Evolutionary conservation across 2,329 filamentous ascomycete genomes (phyloP).

Genomic region (Ceratocystis cacaofunesta): DNA sequence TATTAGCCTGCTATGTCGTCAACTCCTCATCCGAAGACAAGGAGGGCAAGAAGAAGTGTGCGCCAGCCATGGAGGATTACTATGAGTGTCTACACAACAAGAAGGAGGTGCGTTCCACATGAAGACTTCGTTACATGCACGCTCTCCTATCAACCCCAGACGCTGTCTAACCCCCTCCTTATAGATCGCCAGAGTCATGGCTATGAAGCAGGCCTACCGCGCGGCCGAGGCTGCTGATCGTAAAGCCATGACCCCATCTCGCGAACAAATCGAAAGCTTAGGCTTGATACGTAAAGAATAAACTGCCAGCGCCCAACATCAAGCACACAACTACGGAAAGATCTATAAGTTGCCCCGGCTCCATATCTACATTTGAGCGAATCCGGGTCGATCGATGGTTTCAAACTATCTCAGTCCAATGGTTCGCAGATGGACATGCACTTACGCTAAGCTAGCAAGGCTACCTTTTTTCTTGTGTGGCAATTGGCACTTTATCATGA

Average conservation of each 20-base stretch:
- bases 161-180: background rate
- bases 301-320: constrained; percentile 32
- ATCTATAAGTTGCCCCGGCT: background rate
- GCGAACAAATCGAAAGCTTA: constrained; percentile 78
- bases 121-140: too few relatives aligned
- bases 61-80: constrained; percentile 80
- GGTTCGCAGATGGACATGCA: too few relatives aligned
- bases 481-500: constrained; percentile 2
- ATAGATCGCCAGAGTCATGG: constrained; percentile 62
- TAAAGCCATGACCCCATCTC: constrained; percentile 62
- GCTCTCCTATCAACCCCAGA: background rate
- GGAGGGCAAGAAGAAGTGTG: constrained; percentile 76
- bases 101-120: constrained; percentile 64
- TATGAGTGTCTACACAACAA: constrained; percentile 97
- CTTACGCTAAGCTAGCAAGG: background rate
- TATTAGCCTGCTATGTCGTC: constrained; percentile 94
- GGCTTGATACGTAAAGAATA: constrained; percentile 75
- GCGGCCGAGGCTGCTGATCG: constrained; percentile 48
- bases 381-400: background rate
- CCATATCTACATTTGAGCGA: background rate
- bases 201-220: constrained; percentile 72
- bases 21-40: constrained; percentile 70
- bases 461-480: background rate
- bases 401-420: background rate
- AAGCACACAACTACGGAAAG: background rate